Conservation (phyloP, 495 filamentous ascomycete genomes). For the Tuber brumale region DNA sequence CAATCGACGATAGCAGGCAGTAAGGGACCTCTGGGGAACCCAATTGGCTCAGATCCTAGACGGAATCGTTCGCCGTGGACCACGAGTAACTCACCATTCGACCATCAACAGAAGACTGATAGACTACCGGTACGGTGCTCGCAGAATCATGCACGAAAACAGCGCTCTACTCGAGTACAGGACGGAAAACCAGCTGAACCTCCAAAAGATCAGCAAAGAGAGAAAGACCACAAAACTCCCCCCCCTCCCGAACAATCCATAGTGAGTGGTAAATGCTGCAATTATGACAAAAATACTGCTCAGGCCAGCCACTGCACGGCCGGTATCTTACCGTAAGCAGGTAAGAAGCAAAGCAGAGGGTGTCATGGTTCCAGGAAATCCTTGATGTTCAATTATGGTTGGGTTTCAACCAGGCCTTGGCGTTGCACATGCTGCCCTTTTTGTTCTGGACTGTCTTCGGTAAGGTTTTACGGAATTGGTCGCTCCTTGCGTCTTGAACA, state of each 20-base stretch:
- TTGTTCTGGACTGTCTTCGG: background rate
- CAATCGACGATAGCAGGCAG: background rate
- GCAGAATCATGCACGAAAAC: background rate
- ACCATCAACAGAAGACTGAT: background rate
- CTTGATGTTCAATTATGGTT: background rate
- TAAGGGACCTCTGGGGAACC: background rate
- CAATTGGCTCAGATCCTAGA: background rate
- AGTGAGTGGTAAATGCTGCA: background rate
- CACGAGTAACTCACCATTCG: background rate
- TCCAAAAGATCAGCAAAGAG: background rate
- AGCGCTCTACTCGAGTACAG: background rate
- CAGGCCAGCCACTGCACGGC: background rate
- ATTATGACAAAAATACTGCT: background rate
- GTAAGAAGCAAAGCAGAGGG: background rate
- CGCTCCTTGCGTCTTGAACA: background rate
- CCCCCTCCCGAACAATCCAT: background rate
- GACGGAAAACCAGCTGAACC: background rate
- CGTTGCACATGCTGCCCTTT: background rate
- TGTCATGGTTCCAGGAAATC: background rate
- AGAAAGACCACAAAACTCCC: background rate
- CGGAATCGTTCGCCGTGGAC: background rate
- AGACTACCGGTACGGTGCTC: background rate
- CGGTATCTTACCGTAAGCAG: background rate
- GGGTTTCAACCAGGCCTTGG: background rate
- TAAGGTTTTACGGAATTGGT: background rate